A percentile compares a stretch with the other conserved stretches of the same genome.
Conservation (phyloP, 441 rosid genomes). For the Lepidium campestre region DNA sequence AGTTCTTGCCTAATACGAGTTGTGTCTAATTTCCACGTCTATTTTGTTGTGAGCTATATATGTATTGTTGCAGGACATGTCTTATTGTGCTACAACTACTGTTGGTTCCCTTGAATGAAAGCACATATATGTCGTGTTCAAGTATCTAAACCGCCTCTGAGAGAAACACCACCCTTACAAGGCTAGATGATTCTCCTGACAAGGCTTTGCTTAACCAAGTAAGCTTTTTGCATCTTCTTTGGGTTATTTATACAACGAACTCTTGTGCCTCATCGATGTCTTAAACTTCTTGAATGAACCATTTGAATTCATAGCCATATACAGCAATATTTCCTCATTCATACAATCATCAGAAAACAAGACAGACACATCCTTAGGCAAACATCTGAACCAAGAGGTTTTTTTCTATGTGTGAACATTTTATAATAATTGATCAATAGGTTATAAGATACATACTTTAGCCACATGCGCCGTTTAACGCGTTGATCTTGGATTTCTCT, state of each 20-base stretch:
- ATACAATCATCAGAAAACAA: constrained; percentile 41
- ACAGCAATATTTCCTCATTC: constrained; percentile 76
- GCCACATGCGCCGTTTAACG: no score
- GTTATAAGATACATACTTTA: no score
- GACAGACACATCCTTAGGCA: constrained; percentile 11
- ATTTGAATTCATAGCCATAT: constrained; percentile 38
- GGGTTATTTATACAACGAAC: neutral
- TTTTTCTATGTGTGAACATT: no score
- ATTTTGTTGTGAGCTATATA: no score
- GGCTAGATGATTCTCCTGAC: constrained; percentile 84
- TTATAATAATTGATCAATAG: no score
- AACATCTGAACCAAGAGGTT: no score
- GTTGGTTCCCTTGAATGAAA: constrained; percentile 59
- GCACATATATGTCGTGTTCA: constrained; percentile 65
- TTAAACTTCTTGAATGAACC: neutral
- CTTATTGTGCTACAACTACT: constrained; percentile 51
- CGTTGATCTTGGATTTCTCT: no score
- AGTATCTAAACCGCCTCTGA: constrained; percentile 72
- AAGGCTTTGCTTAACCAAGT: constrained; percentile 93
- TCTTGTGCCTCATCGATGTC: neutral
- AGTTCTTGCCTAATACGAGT: no score
- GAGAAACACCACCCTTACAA: constrained; percentile 53
- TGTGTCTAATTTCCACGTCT: no score
- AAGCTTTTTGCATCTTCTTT: constrained; percentile 25
- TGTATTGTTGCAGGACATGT: constrained; percentile 45